Conservation (phyloP, 345 rosid species). For the Eucalyptus coolabah region DNA sequence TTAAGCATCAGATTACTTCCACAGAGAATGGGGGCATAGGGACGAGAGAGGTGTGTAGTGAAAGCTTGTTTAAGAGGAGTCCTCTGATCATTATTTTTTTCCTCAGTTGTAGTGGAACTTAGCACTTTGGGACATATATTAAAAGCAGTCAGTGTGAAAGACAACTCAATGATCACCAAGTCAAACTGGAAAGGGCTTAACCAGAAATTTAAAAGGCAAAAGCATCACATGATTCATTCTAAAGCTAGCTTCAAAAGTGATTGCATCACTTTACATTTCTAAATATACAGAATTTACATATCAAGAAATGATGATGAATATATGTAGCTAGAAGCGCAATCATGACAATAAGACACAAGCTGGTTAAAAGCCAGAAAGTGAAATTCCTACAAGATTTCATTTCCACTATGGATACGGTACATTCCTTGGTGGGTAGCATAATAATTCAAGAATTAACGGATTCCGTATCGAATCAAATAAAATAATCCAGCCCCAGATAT, state of each 20-base stretch:
- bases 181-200: not conserved
- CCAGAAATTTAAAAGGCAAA: not conserved
- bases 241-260: not conserved
- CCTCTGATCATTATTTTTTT: not conserved
- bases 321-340: not conserved
- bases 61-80: not conserved
- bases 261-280: not conserved
- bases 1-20: no score
- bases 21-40: not conserved
- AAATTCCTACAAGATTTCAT: no score
- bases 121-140: not conserved
- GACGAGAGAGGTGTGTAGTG: not conserved
- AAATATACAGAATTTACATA: not conserved
- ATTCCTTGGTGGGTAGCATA: no score
- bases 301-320: not conserved
- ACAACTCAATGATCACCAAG: not conserved
- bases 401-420: no score
- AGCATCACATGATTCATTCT: not conserved
- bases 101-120: not conserved
- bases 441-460: no score
- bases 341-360: not conserved
- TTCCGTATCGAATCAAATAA: accelerated
- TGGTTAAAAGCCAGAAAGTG: no score
- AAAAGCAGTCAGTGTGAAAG: not conserved
- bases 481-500: no score